A percentile compares a stretch with the other conserved stretches of the same genome.
These are phyloP conservation scores for Sungouiella blattae DNA, from an alignment of 805 yeast genomes.

Conservation along the genomic window DNA sequence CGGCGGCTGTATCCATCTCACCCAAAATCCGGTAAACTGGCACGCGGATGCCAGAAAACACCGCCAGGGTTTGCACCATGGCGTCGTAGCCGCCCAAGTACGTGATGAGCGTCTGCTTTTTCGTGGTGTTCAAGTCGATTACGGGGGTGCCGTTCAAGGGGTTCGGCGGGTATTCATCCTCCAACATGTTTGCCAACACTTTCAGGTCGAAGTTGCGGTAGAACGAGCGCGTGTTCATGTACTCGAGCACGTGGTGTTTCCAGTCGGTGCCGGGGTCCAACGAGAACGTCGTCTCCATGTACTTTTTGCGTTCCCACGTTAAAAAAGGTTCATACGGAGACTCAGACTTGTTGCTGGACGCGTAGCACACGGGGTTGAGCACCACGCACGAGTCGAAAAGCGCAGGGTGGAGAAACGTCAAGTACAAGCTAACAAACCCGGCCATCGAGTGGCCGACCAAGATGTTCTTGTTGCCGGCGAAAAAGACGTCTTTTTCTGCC, in stretches of 20 bases:
- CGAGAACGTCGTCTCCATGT: constrained; percentile 1
- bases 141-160: not conserved
- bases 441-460: constrained; percentile 17
- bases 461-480: constrained; percentile 5
- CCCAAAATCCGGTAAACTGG: not conserved
- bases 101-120: not conserved
- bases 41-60: not conserved
- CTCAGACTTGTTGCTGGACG: not conserved
- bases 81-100: not conserved
- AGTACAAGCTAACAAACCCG: constrained; percentile 6
- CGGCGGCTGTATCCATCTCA: not conserved
- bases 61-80: not conserved
- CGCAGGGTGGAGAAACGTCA: constrained; percentile 4
- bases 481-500: constrained; percentile 5
- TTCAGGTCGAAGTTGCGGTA: not conserved
- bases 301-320: not conserved
- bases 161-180: constrained; percentile 1
- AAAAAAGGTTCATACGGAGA: not conserved
- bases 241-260: not conserved
- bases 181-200: not conserved
- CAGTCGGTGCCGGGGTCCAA: not conserved
- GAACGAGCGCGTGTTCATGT: not conserved
- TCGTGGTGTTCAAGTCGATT: constrained; percentile 1
- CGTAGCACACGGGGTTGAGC: constrained; percentile 11
- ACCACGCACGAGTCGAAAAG: constrained; percentile 8